Conservation (phyloP, 768 basidiomycete species). For the Pleurotus ostreatus region DNA sequence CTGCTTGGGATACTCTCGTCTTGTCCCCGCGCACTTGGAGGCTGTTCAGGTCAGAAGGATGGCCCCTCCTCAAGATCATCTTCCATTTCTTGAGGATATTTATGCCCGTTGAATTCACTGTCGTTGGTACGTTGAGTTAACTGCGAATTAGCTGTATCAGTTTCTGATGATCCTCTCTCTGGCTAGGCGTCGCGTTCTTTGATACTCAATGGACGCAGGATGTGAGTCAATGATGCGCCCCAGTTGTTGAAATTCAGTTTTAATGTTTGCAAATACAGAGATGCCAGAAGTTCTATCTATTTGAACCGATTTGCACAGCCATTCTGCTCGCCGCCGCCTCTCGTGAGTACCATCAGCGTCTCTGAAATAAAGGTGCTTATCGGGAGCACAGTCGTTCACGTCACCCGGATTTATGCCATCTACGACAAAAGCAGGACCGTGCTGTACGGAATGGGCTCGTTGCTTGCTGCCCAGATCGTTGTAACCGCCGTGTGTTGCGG, state of each 20-base stretch:
- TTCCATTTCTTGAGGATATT: conserved; percentile 72
- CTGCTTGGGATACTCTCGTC: conserved; percentile 87
- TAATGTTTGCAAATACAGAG: conserved; percentile 27
- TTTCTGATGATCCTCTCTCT: conserved; percentile 9
- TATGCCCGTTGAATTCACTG: conserved; percentile 76
- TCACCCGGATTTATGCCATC: conserved; percentile 76
- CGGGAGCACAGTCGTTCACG: conserved; percentile 53
- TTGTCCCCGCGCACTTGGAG: conserved; percentile 77
- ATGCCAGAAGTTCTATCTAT: conserved; percentile 73
- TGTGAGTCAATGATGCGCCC: conserved; percentile 30
- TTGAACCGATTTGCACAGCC: conserved; percentile 84
- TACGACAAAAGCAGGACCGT: conserved; percentile 61
- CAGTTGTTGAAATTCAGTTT: conserved; percentile 2
- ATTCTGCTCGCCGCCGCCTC: conserved; percentile 73
- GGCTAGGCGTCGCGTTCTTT: conserved; percentile 76
- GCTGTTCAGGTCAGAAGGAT: conserved; percentile 56
- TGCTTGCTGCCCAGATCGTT: conserved; percentile 66
- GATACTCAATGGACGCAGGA: conserved; percentile 61
- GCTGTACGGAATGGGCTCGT: conserved; percentile 48
- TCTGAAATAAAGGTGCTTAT: background rate
- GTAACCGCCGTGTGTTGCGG: conserved; percentile 72
- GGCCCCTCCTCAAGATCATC: conserved; percentile 76
- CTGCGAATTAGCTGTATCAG: background rate
- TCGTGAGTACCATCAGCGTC: conserved; percentile 22
- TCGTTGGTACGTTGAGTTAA: conserved; percentile 50